phyloP scores from a whole-genome alignment of 257 asterid genomes.

The Solanum neorickii region DNA sequence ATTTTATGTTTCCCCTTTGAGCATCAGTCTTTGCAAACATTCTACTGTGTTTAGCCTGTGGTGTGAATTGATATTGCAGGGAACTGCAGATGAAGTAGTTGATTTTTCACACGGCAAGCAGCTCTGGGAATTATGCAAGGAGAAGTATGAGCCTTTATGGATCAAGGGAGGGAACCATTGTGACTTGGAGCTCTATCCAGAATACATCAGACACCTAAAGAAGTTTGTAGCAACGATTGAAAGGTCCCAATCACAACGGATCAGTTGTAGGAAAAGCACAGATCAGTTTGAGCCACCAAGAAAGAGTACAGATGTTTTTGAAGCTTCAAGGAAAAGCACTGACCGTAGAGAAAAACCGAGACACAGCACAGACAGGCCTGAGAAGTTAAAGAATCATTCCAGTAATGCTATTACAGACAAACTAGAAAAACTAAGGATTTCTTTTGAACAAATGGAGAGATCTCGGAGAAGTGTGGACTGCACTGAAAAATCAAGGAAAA shows the following conservation, averaged over 20 bases:
- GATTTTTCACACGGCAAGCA: conserved; percentile 82
- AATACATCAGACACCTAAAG: conserved; percentile 64
- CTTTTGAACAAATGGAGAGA: conserved; percentile 66
- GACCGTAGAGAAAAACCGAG: conserved; percentile 83
- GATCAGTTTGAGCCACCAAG: conserved; percentile 68
- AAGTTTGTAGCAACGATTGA: conserved; percentile 70
- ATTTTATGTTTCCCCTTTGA: not conserved
- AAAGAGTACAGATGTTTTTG: conserved; percentile 64
- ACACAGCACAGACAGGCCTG: conserved; percentile 65
- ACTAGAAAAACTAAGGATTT: conserved; percentile 41
- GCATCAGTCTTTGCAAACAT: not conserved
- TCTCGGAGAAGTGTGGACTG: conserved; percentile 83
- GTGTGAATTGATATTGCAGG: conserved; percentile 29
- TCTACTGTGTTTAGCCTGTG: not conserved
- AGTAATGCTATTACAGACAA: conserved; percentile 32
- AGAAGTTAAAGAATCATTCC: conserved; percentile 39
- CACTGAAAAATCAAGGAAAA: conserved; percentile 67
- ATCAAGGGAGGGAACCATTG: conserved; percentile 83
- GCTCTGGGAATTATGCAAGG: conserved; percentile 79
- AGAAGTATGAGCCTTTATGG: conserved; percentile 86
- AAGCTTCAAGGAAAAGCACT: conserved; percentile 67
- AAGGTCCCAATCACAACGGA: conserved; percentile 57
- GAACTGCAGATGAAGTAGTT: conserved; percentile 87
- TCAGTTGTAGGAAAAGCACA: conserved; percentile 50
- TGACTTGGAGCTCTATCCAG: conserved; percentile 73